Percentiles rank a stretch among this genome's conserved stretches.
Evolutionary conservation across 306 rosid species (phyloP).

Genomic region (Calophaca sinica): DNA sequence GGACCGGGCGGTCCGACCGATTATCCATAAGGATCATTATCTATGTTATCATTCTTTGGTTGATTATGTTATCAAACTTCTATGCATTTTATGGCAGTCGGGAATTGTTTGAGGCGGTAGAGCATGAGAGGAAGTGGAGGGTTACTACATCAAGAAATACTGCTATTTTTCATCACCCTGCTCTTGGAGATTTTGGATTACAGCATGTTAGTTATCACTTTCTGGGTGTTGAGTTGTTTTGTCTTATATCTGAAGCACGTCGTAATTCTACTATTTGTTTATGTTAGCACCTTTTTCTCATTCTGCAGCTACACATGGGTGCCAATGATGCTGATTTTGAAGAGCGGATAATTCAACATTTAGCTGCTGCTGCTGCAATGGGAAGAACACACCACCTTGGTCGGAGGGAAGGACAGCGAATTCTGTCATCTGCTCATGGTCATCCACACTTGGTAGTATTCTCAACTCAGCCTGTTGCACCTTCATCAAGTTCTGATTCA

Average conservation of each 20-base stretch:
- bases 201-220: conserved; percentile 65
- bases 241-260: conserved; percentile 15
- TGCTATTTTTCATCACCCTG: conserved; percentile 69
- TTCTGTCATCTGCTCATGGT: conserved; percentile 62
- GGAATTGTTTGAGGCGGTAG: conserved; percentile 85
- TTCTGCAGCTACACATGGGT: conserved; percentile 65
- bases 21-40: conserved; percentile 22
- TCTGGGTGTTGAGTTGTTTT: conserved; percentile 33
- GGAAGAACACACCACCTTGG: conserved; percentile 73
- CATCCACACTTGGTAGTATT: conserved; percentile 65
- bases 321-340: conserved; percentile 67
- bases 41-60: conserved; percentile 5
- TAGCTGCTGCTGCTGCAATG: conserved; percentile 89
- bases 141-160: conserved; percentile 65
- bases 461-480: conserved; percentile 63
- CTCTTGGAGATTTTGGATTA: conserved; percentile 70
- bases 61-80: conserved; percentile 33
- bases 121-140: conserved; percentile 74
- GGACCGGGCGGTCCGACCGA: no score
- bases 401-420: conserved; percentile 67
- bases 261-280: conserved; percentile 30
- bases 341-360: conserved; percentile 82
- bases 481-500: conserved; percentile 53
- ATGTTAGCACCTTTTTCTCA: conserved; percentile 15
- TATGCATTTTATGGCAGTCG: conserved; percentile 67